Evolutionary conservation across 352 stramenopile species (phyloP).

Genomic region (Globisporangium recalcitrans): DNA sequence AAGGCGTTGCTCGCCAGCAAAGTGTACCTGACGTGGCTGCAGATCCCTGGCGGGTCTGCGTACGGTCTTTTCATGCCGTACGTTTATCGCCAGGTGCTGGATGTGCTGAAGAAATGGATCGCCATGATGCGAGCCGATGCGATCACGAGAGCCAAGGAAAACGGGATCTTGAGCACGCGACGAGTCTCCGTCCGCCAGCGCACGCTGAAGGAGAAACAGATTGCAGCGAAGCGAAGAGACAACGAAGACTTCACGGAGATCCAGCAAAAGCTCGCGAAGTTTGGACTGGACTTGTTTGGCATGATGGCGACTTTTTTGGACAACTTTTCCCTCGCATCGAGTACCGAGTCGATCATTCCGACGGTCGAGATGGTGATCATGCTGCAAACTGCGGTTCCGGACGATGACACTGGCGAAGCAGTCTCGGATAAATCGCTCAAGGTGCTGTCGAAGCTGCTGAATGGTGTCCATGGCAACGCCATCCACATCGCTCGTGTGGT

Average conservation of each 20-base stretch:
- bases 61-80: slow-evolving; percentile 86
- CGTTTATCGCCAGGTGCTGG: slow-evolving; percentile 76
- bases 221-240: slow-evolving; percentile 11
- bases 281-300: slow-evolving; percentile 55
- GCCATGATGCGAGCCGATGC: slow-evolving; percentile 23
- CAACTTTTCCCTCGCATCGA: slow-evolving; percentile 56
- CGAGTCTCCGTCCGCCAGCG: slow-evolving; percentile 12
- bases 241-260: slow-evolving; percentile 21
- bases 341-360: slow-evolving; percentile 66
- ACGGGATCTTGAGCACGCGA: background rate
- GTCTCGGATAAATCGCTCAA: slow-evolving; percentile 37
- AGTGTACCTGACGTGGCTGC: slow-evolving; percentile 75
- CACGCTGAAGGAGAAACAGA: slow-evolving; percentile 15
- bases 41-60: slow-evolving; percentile 70
- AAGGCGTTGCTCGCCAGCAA: slow-evolving; percentile 69
- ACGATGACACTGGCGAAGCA: slow-evolving; percentile 31
- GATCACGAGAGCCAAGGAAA: slow-evolving; percentile 8
- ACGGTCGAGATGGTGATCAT: slow-evolving; percentile 63
- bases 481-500: slow-evolving; percentile 51
- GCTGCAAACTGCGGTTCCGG: slow-evolving; percentile 46
- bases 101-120: slow-evolving; percentile 79
- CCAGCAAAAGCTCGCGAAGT: slow-evolving; percentile 37
- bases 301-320: slow-evolving; percentile 54
- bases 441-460: slow-evolving; percentile 44
- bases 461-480: slow-evolving; percentile 45